These are phyloP conservation scores for Rhizoclosmatium sp. DNA, from an alignment of 192 early-diverging fungal species.

Conservation along the genomic window DNA sequence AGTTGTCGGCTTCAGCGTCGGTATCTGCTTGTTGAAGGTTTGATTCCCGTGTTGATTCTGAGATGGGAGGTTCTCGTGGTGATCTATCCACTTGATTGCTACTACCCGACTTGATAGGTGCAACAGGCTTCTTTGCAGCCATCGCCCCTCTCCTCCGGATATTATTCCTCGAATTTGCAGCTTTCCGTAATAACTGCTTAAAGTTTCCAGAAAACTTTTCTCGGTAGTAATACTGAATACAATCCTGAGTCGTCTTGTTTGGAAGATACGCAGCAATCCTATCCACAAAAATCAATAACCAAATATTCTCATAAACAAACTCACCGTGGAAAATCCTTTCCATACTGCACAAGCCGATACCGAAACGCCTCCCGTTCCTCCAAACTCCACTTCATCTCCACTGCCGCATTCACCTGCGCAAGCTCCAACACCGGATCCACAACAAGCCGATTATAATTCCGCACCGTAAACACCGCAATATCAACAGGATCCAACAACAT, in stretches of 20 bases:
- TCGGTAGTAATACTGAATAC: slow-evolving; percentile 60
- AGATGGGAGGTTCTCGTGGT: too few species aligned
- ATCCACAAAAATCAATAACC: too few species aligned
- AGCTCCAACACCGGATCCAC: slow-evolving; percentile 51
- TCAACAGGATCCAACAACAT: slow-evolving; percentile 48
- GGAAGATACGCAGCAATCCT: slow-evolving; percentile 48
- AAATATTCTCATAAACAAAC: too few species aligned
- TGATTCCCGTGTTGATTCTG: too few species aligned
- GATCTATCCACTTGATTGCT: too few species aligned
- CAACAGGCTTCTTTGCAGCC: slow-evolving; percentile 16
- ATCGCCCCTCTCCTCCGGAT: slow-evolving; percentile 15
- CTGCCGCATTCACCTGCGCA: slow-evolving; percentile 37
- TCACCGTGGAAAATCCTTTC: slow-evolving; percentile 52
- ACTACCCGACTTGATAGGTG: too few species aligned
- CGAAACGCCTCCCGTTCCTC: slow-evolving; percentile 48
- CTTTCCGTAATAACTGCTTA: slow-evolving; percentile 48
- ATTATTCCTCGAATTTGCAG: slow-evolving; percentile 23
- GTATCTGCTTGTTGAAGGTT: too few species aligned
- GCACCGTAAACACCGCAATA: slow-evolving; percentile 25
- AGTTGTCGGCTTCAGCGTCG: too few species aligned
- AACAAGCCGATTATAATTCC: slow-evolving; percentile 49
- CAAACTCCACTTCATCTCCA: slow-evolving; percentile 51
- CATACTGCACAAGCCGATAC: slow-evolving; percentile 46
- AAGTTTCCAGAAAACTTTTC: slow-evolving; percentile 50
- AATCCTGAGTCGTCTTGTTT: slow-evolving; percentile 53